These are phyloP conservation scores for Talaromyces sp. DNA, from an alignment of 2,329 filamentous ascomycete species.

Conservation along the genomic window DNA sequence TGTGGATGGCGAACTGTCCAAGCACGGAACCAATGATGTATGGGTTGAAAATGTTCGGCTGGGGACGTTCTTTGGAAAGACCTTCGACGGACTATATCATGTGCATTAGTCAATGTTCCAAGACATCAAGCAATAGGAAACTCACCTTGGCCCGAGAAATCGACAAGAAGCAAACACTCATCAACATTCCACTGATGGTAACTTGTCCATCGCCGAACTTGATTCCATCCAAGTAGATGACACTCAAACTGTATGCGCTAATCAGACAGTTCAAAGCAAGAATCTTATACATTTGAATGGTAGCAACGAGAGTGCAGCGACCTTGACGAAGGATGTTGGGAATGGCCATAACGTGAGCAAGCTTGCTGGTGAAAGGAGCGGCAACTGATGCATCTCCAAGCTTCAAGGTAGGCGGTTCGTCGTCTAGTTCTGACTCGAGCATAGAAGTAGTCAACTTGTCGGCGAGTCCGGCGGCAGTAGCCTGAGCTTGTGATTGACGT, in stretches of 20 bases:
- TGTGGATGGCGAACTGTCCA: slow-evolving; percentile 94
- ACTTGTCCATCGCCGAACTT: slow-evolving; percentile 99
- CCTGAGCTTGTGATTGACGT: slow-evolving; percentile 56
- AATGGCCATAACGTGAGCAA: slow-evolving; percentile 93
- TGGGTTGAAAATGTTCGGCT: slow-evolving; percentile 98
- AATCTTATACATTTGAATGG: slow-evolving; percentile 99
- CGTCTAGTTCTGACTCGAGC: slow-evolving; percentile 85
- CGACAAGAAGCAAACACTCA: slow-evolving; percentile 98
- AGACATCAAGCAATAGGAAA: neutral
- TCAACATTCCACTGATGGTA: slow-evolving; percentile 98
- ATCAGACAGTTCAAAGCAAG: slow-evolving; percentile 96
- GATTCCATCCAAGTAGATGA: slow-evolving; percentile 95
- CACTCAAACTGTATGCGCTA: slow-evolving; percentile 92
- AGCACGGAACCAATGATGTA: slow-evolving; percentile 98
- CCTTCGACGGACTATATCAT: slow-evolving; percentile 73
- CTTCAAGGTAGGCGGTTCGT: slow-evolving; percentile 94
- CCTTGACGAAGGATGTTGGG: slow-evolving; percentile 98
- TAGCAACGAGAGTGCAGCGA: slow-evolving; percentile 93
- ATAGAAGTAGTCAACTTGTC: slow-evolving; percentile 82
- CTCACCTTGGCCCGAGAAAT: slow-evolving; percentile 87
- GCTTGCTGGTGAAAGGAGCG: slow-evolving; percentile 94
- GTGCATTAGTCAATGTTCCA: slow-evolving; percentile 16
- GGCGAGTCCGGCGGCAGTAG: slow-evolving; percentile 73
- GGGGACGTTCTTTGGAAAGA: slow-evolving; percentile 91
- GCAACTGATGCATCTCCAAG: slow-evolving; percentile 95